Conservation (phyloP, 2,329 filamentous ascomycete genomes). For the Leptographium lundbergii region DNA sequence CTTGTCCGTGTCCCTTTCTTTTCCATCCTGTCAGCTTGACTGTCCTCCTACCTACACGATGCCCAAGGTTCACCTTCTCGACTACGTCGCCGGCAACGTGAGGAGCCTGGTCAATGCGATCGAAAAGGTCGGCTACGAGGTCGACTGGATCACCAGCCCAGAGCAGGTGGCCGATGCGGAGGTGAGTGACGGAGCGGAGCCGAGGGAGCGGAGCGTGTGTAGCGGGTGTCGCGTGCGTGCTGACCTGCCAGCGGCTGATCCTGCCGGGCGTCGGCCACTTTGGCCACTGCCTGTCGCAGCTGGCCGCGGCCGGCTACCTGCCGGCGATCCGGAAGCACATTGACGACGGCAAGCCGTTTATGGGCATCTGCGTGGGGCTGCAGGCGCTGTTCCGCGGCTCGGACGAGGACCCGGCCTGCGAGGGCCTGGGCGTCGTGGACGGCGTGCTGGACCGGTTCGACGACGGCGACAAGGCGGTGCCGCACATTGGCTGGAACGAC, state of each 20-base stretch:
- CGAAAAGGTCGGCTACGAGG: slow-evolving; percentile 83
- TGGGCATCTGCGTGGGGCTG: slow-evolving; percentile 92
- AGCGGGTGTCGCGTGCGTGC: no score
- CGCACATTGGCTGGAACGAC: slow-evolving; percentile 97
- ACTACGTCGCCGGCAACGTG: slow-evolving; percentile 95
- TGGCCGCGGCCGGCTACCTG: slow-evolving; percentile 69
- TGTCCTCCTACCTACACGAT: slow-evolving; percentile 2
- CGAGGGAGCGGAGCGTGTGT: no score
- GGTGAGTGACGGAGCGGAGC: no score
- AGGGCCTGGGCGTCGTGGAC: slow-evolving; percentile 66
- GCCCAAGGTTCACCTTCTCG: slow-evolving; percentile 60
- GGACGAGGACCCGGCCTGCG: slow-evolving; percentile 57
- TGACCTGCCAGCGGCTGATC: slow-evolving; percentile 63
- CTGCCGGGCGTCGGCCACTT: slow-evolving; percentile 96
- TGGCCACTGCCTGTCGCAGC: slow-evolving; percentile 82
- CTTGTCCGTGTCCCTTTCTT: no score
- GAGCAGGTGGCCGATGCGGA: slow-evolving; percentile 76
- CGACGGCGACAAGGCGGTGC: slow-evolving; percentile 72
- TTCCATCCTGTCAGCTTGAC: no score
- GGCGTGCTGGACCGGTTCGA: slow-evolving; percentile 64
- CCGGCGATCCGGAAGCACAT: slow-evolving; percentile 77
- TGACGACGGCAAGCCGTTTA: slow-evolving; percentile 84
- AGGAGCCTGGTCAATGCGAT: slow-evolving; percentile 95
- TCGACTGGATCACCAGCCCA: slow-evolving; percentile 82
- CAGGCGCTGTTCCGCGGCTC: slow-evolving; percentile 86